phyloP scores from a whole-genome alignment of 2,329 filamentous ascomycete genomes.

The Neonectria magnoliae region DNA sequence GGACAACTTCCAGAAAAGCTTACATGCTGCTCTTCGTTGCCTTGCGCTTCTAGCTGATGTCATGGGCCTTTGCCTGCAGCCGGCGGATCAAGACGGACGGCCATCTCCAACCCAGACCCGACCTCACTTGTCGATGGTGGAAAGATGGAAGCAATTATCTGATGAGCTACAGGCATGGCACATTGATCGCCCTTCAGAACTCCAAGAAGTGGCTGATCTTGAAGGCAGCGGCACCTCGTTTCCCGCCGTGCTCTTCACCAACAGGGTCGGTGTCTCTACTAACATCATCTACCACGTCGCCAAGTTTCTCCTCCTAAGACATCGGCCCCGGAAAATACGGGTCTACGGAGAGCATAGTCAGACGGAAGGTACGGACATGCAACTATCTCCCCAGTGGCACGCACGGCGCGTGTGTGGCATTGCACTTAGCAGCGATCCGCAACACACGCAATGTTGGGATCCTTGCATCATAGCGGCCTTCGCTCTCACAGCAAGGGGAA shows the following conservation, averaged over 20 bases:
- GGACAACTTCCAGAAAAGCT: neutral
- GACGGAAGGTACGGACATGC: neutral
- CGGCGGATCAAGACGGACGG: neutral
- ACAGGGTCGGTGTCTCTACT: neutral
- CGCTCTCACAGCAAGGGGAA: neutral
- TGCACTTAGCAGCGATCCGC: neutral
- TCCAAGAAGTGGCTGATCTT: neutral
- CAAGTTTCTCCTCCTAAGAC: neutral
- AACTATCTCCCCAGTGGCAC: neutral
- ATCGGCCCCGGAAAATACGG: neutral
- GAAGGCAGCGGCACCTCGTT: neutral
- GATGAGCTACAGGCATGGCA: neutral
- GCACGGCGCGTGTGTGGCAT: neutral
- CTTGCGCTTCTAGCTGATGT: neutral
- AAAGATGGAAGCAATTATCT: neutral
- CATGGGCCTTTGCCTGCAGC: neutral
- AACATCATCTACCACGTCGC: neutral
- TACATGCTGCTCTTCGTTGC: neutral
- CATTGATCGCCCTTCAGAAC: neutral
- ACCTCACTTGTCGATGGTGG: neutral
- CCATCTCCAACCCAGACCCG: neutral
- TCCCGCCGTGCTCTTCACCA: neutral
- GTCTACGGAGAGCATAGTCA: neutral
- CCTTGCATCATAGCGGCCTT: conserved; percentile 16
- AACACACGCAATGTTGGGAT: conserved; percentile 9